Base-by-base conservation (phyloP, 371 early-diverging fungal genomes). In the Nematocida parisii region DNA sequence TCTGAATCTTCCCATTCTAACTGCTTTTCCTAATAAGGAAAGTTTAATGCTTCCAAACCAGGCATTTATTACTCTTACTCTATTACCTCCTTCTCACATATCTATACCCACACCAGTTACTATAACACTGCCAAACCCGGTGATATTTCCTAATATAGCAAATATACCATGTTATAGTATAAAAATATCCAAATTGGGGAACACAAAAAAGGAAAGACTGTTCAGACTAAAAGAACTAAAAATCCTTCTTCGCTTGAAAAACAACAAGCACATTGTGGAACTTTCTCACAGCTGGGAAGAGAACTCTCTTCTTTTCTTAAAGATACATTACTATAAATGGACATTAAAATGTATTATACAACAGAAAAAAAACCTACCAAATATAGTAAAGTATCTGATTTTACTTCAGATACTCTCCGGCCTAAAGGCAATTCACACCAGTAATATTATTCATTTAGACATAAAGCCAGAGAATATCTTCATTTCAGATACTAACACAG, bases 271-370 rank as follows among this genome's bases (percentile, higher is more conserved):
- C 66, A 73, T 73, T 11, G 20, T 58, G 18, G 18, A 42, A 15
- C 52, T 82, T 44, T 6, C 46, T 24, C 7, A 88, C 62, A 93
- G 94, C 0, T 96, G 95, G 95, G 94, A 94, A 80, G 94, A 95
- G 85, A 87, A 88, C 50, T 94, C 93, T 1, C 88, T 89, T 81
- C 88, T 95, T 47, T 93, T 91, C 84, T 87, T 96, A 72, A 92
- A 93, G 84, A 90, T 91, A 84, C 94, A 94, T 83, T 88, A 93
- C 20, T 83, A 81, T 47, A n/a, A 50, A 27, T 73, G 82, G 20
- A 85, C 74, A 3, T 68, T 85, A 13, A 80, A 72, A 47, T 73
- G 83, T 18, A 67, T 57, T 56, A 68, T 85, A 9, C 67, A 61
- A 47, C 64, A 68, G 56, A 77, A 72, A 54, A 40, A 44, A 2